Evolutionary conservation across 2,329 filamentous ascomycete species (phyloP).

Genomic region (Penicillium sp.): DNA sequence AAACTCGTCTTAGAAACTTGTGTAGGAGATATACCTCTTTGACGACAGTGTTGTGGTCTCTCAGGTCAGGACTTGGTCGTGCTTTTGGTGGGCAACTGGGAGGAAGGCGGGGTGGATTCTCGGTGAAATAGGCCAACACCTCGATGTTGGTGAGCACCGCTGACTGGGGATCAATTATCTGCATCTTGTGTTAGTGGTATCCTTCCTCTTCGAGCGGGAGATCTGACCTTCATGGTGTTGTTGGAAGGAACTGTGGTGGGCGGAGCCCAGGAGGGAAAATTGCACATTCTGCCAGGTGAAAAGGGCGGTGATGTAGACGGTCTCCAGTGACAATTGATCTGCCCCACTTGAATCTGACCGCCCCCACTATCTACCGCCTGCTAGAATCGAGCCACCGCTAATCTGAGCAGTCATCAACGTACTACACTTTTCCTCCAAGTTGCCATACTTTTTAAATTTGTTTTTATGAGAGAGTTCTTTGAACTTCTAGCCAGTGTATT

Average conservation of each 20-base stretch:
- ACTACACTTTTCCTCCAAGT: too few species aligned
- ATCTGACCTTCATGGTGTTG: constrained; percentile 25
- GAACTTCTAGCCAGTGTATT: too few species aligned
- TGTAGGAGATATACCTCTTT: constrained; percentile 36
- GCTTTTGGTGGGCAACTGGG: constrained; percentile 37
- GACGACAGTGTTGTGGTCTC: constrained; percentile 43
- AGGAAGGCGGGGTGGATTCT: constrained; percentile 39
- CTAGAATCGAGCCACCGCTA: not conserved
- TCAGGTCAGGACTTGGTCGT: constrained; percentile 39
- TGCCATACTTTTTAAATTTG: too few species aligned
- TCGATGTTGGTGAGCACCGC: constrained; percentile 43
- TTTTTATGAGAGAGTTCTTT: too few species aligned
- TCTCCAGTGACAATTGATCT: too few species aligned
- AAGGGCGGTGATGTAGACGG: constrained; percentile 11
- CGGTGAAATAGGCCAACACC: constrained; percentile 39
- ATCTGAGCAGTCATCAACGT: too few species aligned
- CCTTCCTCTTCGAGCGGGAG: not conserved
- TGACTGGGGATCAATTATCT: constrained; percentile 44
- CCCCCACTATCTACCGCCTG: not conserved
- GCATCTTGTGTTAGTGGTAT: not conserved
- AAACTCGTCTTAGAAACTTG: too few species aligned
- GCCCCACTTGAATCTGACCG: too few species aligned
- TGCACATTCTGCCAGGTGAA: constrained; percentile 22
- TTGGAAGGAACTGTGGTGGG: constrained; percentile 6
- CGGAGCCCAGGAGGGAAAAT: constrained; percentile 16